phyloP scores from a whole-genome alignment of 129 eudicot genomes.

The sunflower (Helianthus annuus) region DNA sequence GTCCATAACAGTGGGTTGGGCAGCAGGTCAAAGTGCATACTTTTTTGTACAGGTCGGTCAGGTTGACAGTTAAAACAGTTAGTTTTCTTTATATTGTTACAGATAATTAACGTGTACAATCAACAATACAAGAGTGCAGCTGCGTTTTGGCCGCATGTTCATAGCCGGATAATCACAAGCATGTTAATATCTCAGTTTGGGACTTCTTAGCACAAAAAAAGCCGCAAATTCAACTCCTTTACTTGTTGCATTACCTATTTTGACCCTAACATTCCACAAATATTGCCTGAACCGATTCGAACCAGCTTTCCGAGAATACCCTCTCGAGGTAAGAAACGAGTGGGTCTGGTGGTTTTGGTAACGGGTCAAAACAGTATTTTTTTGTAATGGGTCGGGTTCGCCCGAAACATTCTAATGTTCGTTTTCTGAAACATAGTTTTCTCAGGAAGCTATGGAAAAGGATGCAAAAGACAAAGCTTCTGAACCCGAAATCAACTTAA shows the following conservation, averaged over 20 bases:
- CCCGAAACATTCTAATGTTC: neutral
- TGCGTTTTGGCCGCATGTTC: slow-evolving; percentile 99
- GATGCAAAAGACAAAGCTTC: slow-evolving; percentile 58
- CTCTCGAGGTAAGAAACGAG: slow-evolving; percentile 69
- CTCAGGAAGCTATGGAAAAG: slow-evolving; percentile 90
- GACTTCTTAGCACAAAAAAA: slow-evolving; percentile 84
- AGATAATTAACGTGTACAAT: slow-evolving; percentile 92
- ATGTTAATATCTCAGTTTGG: slow-evolving; percentile 91
- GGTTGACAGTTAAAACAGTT: too few relatives aligned
- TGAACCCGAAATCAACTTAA: slow-evolving; percentile 61
- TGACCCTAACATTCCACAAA: slow-evolving; percentile 79
- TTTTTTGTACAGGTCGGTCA: too few relatives aligned
- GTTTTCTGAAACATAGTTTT: slow-evolving; percentile 1
- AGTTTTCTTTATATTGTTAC: slow-evolving; percentile 7
- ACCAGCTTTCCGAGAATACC: slow-evolving; percentile 90
- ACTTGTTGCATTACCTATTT: slow-evolving; percentile 65
- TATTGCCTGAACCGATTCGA: slow-evolving; percentile 89
- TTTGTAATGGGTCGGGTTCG: neutral
- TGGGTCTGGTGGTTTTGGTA: neutral
- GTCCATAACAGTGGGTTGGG: too few relatives aligned
- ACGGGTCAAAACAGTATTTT: neutral
- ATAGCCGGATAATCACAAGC: slow-evolving; percentile 85
- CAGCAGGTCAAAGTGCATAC: too few relatives aligned
- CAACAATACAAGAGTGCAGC: slow-evolving; percentile 90
- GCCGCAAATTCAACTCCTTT: slow-evolving; percentile 91